A percentile compares a stretch with the other conserved stretches of the same genome.
These are phyloP conservation scores for Hibiscus trionum DNA, from an alignment of 345 rosid genomes.

Conservation along the genomic window DNA sequence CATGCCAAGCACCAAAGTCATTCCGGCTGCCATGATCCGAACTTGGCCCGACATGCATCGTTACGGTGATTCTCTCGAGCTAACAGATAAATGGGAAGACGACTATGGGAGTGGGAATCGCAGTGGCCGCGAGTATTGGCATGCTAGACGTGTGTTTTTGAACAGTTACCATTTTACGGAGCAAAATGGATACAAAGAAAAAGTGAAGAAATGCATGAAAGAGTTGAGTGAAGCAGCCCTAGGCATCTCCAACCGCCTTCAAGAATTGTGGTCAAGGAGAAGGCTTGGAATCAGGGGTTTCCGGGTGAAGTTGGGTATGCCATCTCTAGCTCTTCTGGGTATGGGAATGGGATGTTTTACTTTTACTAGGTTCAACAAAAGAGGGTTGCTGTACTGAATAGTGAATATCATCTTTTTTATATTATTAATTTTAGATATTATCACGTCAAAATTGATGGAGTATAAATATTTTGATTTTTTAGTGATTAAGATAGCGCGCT, in stretches of 20 bases:
- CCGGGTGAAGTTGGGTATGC: conserved; percentile 21
- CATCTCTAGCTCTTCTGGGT: conserved; percentile 14
- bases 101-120: conserved; percentile 18
- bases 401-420: not conserved
- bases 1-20: conserved; percentile 20
- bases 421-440: not conserved
- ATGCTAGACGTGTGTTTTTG: conserved; percentile 40
- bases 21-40: conserved; percentile 1
- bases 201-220: not conserved
- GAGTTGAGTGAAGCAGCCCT: not conserved
- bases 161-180: conserved; percentile 37
- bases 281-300: conserved; percentile 24
- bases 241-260: not conserved
- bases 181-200: not conserved
- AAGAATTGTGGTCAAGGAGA: conserved; percentile 7
- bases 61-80: not conserved
- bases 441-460: not conserved
- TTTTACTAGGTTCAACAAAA: conserved; percentile 26
- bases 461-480: not conserved
- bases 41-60: conserved; percentile 8
- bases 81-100: conserved; percentile 22
- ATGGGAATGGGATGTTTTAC: conserved; percentile 31
- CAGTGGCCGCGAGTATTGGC: conserved; percentile 29
- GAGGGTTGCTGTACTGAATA: conserved; percentile 4
- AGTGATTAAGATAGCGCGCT: not conserved